Base-by-base conservation (phyloP, 192 early-diverging fungal genomes). In the Coemansia sp. region DNA sequence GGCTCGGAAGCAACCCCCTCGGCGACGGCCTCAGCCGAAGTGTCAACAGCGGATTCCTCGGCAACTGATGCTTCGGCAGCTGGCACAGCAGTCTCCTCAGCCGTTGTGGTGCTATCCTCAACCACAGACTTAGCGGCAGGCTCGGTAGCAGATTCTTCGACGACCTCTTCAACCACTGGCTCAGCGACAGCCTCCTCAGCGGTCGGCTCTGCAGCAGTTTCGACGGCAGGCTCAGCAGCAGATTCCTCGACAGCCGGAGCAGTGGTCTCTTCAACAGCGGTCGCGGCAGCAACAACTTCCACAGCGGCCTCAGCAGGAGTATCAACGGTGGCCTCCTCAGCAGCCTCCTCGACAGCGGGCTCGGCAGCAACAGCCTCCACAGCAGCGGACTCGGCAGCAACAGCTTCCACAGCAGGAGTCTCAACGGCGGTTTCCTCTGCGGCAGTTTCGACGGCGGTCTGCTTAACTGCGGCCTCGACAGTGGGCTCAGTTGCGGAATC, bases 121-220 rank as follows among this genome's bases (percentile, higher is more conserved):
- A 16, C n/a, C 5, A 40, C 35, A 40, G 35, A n/a, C 35, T 40
- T 5, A 14, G 33, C 33, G 9, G 33, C 6, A 35, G 33, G n/a
- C n/a, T 38, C 62, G 28, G 56, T 4, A 3, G 30, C 50, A 14
- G 47, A 12, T 45, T 54, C 57, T 12, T 51, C 56, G 7, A 22
- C 21, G 27, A n/a, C 29, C 14, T 52, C 47, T 12, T 53, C 23
- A 18, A 33, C 28, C 25, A 18, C 52, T 16, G 44, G 2, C 38
- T 56, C 69, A 10, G 60, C 57, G 29, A 16, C 54, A 18, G 25
- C 45, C 0, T 22, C 58, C 9, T 21, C 57, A 42, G 57, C 28
- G 12, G 8, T 1, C 19, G 38, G 19, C 25, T 28, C 45, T 6
- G 35, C 49, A 19, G 6, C 35, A 4, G 35, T 11, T 16, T 40